A percentile compares a stretch with the other conserved stretches of the same genome.
Evolutionary conservation across 192 early-diverging fungal species (phyloP).

Genomic region (Umbelopsis sp.): DNA sequence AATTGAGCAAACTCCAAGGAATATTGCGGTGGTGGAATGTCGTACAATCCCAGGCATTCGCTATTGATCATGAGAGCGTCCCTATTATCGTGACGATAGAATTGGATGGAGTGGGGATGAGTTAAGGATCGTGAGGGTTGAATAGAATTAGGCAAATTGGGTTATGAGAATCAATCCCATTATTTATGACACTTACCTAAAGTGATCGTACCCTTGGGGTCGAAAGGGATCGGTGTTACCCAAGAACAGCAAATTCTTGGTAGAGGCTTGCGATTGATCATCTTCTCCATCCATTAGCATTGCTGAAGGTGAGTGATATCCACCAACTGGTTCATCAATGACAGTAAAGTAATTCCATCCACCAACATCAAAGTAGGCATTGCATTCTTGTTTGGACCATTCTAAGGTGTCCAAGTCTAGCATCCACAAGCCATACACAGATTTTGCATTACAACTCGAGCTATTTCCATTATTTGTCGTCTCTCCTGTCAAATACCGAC

Average conservation of each 20-base stretch:
- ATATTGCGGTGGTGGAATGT: constrained; percentile 45
- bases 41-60: constrained; percentile 55
- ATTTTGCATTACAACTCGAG: constrained; percentile 18
- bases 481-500: constrained; percentile 42
- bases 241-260: constrained; percentile 49
- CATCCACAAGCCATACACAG: constrained; percentile 55
- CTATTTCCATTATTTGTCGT: constrained; percentile 14
- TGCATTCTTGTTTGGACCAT: constrained; percentile 57
- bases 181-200: constrained; percentile 30
- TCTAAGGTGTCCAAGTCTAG: constrained; percentile 58
- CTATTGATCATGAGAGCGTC: constrained; percentile 56
- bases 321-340: constrained; percentile 33
- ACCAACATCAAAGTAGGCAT: constrained; percentile 45
- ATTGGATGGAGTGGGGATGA: background rate
- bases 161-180: too few relatives aligned
- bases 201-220: constrained; percentile 58
- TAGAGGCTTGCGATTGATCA: constrained; percentile 28
- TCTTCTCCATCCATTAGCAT: constrained; percentile 25
- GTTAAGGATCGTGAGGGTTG: too few relatives aligned
- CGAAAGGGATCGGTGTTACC: constrained; percentile 56
- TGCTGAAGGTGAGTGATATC: constrained; percentile 15
- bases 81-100: constrained; percentile 11
- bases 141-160: too few relatives aligned
- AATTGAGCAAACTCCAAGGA: constrained; percentile 47
- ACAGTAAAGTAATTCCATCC: constrained; percentile 65